Evolutionary conservation across 306 rosid genomes (phyloP).

Genomic region (Quercus glauca): DNA sequence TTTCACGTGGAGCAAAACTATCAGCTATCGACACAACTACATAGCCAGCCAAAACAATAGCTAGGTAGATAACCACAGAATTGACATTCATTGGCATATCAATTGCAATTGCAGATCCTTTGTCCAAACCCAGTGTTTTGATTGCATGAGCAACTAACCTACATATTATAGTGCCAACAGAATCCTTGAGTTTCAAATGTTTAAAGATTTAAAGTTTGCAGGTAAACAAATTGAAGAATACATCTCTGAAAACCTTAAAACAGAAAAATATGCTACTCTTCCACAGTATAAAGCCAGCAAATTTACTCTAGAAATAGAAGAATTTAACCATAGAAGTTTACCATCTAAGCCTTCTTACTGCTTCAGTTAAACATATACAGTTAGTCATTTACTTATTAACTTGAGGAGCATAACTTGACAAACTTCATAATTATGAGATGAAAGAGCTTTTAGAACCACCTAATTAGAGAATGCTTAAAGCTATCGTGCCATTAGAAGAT

Average conservation of each 20-base stretch:
- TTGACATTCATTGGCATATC: slow-evolving; percentile 90
- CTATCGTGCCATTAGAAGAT: too few species aligned
- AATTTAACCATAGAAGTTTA: not conserved
- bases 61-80: slow-evolving; percentile 85
- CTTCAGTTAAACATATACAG: not conserved
- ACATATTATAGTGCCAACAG: slow-evolving; percentile 36
- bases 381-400: not conserved
- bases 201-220: slow-evolving; percentile 3
- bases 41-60: slow-evolving; percentile 79
- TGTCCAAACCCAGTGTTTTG: slow-evolving; percentile 61
- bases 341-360: not conserved
- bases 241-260: not conserved
- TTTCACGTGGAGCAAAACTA: slow-evolving; percentile 91
- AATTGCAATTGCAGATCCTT: slow-evolving; percentile 90
- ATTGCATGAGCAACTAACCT: slow-evolving; percentile 90
- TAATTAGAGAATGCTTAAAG: too few species aligned
- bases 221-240: not conserved
- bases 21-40: slow-evolving; percentile 94
- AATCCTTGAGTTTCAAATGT: not conserved
- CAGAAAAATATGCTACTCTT: not conserved
- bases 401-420: not conserved
- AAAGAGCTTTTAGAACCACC: too few species aligned
- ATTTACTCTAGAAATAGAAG: not conserved
- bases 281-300: not conserved
- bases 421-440: too few species aligned